Evolutionary conservation across 768 basidiomycete genomes (phyloP), one percentile per base, ranked within the genome.

Genomic region (Suillus variegatus): DNA sequence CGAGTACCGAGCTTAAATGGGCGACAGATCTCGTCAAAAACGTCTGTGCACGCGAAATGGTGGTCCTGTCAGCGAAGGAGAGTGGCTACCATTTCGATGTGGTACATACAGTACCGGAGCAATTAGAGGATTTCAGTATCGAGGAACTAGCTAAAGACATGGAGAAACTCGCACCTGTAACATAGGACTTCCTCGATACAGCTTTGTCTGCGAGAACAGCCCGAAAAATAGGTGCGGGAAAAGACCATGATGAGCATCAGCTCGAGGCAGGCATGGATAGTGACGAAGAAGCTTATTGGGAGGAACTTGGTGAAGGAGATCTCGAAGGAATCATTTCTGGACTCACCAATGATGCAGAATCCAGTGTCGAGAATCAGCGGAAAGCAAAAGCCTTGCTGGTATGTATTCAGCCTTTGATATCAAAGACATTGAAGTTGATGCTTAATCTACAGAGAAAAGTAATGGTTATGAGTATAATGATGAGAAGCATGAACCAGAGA

Each of bases 401-500:
- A 4, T 51, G 25, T 51, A 25, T 8, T 51, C 49, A 51, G 25
- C 49, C 49, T 51, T 28, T 16, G 1, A 28, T 25, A 25, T 25
- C 25, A 25, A 25, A 25, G 2, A 25, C 25, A 35, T 35, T 25
- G 1, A 25, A 22, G 13, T 13, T 49, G 22, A 13, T 51, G 49
- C 1, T 46, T 51, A 51, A 51, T 51, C 49, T 22, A 47, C 22
- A 51, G 49, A 51, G 25, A 51, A 51, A 51, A 51, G 22, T 28
- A 0, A 51, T 1, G 2, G 49, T 51, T 51, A 1, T 51, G 7
- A 51, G 49, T 28, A 51, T 51, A 16, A 51, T 51, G 14, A 51
- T 51, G 14, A 51, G 49, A 67, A 70, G 32, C 74, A 80, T 80
- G 78, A 83, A 22, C 72, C 41, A 64, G 46, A 65, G 67, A 63